Evolutionary conservation across 345 rosid species (phyloP).

Genomic region (Streptanthus diversifolius): DNA sequence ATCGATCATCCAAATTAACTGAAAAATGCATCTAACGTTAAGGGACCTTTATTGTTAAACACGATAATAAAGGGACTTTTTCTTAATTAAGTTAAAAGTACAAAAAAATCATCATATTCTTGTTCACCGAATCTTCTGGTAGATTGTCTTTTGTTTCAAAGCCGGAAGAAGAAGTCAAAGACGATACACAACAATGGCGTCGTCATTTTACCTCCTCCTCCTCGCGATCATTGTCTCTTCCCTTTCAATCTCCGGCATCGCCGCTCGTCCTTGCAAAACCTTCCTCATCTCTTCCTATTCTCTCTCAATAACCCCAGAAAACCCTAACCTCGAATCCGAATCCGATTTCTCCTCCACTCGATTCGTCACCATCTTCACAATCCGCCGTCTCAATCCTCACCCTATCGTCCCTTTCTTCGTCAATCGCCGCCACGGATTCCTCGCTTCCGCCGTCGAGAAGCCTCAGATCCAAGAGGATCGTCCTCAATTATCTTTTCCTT

Average conservation of each 20-base stretch:
- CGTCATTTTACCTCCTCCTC: slow-evolving; percentile 22
- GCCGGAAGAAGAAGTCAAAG: slow-evolving; percentile 11
- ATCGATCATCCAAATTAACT: no score
- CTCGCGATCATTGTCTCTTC: slow-evolving; percentile 30
- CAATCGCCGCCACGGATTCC: slow-evolving; percentile 24
- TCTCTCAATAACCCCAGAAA: slow-evolving; percentile 54
- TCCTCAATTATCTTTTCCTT: slow-evolving; percentile 22
- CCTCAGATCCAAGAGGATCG: slow-evolving; percentile 21
- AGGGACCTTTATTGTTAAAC: no score
- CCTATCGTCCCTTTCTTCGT: slow-evolving; percentile 15
- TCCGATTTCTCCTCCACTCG: slow-evolving; percentile 42
- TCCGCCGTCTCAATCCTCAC: slow-evolving; percentile 41
- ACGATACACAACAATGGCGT: slow-evolving; percentile 31
- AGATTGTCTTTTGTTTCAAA: background rate
- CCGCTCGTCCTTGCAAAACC: slow-evolving; percentile 52
- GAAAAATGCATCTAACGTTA: no score
- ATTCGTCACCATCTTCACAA: slow-evolving; percentile 60
- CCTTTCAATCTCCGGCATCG: slow-evolving; percentile 34
- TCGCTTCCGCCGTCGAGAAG: slow-evolving; percentile 29
- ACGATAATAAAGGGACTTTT: no score
- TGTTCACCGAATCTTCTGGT: background rate
- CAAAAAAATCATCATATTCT: no score
- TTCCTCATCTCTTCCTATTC: slow-evolving; percentile 67
- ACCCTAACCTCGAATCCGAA: slow-evolving; percentile 42
- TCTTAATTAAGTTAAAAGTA: no score